Percentiles rank a stretch among this genome's conserved stretches.
Evolutionary conservation across 371 early-diverging fungal species (phyloP).

Genomic region (Lichtheimia corymbifera): DNA sequence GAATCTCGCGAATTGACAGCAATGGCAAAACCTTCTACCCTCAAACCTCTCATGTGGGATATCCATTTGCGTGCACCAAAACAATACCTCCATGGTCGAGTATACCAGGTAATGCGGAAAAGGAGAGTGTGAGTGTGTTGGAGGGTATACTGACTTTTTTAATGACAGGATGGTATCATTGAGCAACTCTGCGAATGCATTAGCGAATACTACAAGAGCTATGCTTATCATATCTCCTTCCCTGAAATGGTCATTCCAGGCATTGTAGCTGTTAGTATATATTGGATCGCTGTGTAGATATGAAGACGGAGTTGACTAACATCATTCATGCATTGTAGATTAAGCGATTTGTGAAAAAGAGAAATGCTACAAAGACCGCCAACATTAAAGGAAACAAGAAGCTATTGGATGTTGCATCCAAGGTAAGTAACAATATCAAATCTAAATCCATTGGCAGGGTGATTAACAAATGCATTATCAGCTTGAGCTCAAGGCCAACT

Average conservation of each 20-base stretch:
- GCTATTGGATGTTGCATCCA: constrained; percentile 75
- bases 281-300: not conserved
- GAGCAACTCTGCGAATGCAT: constrained; percentile 75
- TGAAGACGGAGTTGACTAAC: not conserved
- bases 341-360: constrained; percentile 62
- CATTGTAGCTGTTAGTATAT: constrained; percentile 57
- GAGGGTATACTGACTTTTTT: not conserved
- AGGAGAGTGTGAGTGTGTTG: not conserved
- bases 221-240: constrained; percentile 79
- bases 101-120: constrained; percentile 60
- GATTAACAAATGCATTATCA: constrained; percentile 2
- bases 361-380: constrained; percentile 18
- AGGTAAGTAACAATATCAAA: constrained; percentile 34
- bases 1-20: constrained; percentile 56
- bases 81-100: constrained; percentile 76
- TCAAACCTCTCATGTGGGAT: constrained; percentile 82
- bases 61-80: constrained; percentile 75
- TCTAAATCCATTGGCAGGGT: not conserved
- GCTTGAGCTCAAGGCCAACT: constrained; percentile 22
- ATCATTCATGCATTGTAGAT: constrained; percentile 27
- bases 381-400: constrained; percentile 75
- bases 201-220: constrained; percentile 70
- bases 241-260: constrained; percentile 85
- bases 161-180: constrained; percentile 64
- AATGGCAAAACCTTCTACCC: constrained; percentile 69